Conservation (phyloP, 345 rosid genomes). For the Cardamine chenopodiifolia region DNA sequence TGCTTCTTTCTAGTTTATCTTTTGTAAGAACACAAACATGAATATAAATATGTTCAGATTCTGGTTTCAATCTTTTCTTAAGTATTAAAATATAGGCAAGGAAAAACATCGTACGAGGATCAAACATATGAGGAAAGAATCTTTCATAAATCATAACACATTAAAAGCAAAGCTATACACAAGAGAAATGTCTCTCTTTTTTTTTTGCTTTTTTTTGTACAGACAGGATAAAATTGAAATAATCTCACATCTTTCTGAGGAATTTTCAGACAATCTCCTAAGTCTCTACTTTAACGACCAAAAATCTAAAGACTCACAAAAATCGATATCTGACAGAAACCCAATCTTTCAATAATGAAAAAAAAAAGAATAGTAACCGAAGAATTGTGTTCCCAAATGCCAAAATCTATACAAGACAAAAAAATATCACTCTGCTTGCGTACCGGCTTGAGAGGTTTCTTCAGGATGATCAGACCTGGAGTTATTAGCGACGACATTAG, state of each 20-base stretch:
- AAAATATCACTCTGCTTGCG: slow-evolving; percentile 45
- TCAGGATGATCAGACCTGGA: slow-evolving; percentile 66
- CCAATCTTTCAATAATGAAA: slow-evolving; percentile 23
- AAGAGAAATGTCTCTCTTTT: slow-evolving; percentile 16
- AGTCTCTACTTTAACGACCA: slow-evolving; percentile 18
- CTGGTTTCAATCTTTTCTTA: slow-evolving; percentile 25
- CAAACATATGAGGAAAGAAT: slow-evolving; percentile 10
- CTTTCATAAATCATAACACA: slow-evolving; percentile 2
- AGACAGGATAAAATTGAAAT: slow-evolving; percentile 49
- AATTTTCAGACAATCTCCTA: slow-evolving; percentile 47
- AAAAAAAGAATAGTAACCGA: slow-evolving; percentile 40
- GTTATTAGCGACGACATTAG: slow-evolving; percentile 49
- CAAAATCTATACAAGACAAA: slow-evolving; percentile 34
- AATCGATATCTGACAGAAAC: slow-evolving; percentile 27
- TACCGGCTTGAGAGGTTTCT: slow-evolving; percentile 55
- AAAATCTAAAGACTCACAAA: slow-evolving; percentile 34
- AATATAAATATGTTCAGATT: slow-evolving; percentile 26
- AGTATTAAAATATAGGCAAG: not conserved
- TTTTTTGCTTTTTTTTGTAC: slow-evolving; percentile 36
- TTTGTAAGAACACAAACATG: slow-evolving; percentile 44
- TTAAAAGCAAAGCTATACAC: slow-evolving; percentile 25
- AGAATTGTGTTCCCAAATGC: slow-evolving; percentile 39
- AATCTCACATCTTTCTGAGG: slow-evolving; percentile 51
- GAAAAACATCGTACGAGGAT: not conserved
- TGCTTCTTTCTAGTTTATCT: slow-evolving; percentile 39